These are phyloP conservation scores for Hypsizygus ulmarius DNA, from an alignment of 1,284 basidiomycete species.

Conservation along the genomic window DNA sequence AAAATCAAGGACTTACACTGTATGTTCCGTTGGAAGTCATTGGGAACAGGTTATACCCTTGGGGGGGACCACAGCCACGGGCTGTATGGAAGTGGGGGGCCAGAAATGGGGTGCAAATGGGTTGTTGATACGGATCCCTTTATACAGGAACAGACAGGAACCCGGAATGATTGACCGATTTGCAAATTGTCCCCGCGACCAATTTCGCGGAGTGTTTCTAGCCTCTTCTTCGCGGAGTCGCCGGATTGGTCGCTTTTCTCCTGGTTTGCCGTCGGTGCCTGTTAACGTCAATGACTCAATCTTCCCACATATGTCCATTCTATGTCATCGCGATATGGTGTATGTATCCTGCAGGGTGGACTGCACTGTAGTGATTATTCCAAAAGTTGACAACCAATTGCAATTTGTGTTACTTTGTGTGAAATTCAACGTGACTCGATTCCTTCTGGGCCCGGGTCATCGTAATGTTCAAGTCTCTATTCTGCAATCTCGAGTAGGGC, in stretches of 20 bases:
- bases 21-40: slow-evolving; percentile 19
- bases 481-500: too few relatives aligned
- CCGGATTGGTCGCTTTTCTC: slow-evolving; percentile 14
- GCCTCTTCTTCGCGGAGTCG: slow-evolving; percentile 12
- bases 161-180: slow-evolving; percentile 21
- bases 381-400: too few relatives aligned
- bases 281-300: slow-evolving; percentile 5
- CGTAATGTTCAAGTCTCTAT: too few relatives aligned
- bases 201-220: slow-evolving; percentile 15
- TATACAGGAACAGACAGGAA: slow-evolving; percentile 18
- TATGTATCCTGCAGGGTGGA: too few relatives aligned
- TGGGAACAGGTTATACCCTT: neutral
- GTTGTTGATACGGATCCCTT: slow-evolving; percentile 14
- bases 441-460: too few relatives aligned
- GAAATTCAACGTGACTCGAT: too few relatives aligned
- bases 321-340: neutral
- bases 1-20: slow-evolving; percentile 9
- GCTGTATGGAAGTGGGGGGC: slow-evolving; percentile 6
- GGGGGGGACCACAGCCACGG: neutral
- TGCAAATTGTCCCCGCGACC: slow-evolving; percentile 15
- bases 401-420: too few relatives aligned
- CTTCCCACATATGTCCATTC: neutral
- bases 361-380: too few relatives aligned
- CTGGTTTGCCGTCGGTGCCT: slow-evolving; percentile 17
- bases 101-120: slow-evolving; percentile 11